Evolutionary conservation across 805 yeast species (phyloP), one percentile per base, ranked within the genome.

Genomic region (Nakazawaea wickerhamii): DNA sequence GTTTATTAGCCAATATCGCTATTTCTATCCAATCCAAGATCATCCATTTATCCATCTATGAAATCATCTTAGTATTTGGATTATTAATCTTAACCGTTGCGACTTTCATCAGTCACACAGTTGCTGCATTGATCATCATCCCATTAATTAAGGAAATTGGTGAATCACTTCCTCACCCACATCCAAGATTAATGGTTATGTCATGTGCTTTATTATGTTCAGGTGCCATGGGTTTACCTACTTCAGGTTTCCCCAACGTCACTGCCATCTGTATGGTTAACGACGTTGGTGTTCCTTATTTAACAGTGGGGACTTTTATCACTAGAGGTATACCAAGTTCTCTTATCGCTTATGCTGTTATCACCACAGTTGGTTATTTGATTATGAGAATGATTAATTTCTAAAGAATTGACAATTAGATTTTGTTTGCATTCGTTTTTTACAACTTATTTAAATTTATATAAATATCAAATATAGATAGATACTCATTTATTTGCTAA

Each of bases 191-290:
- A 36, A 67, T 93, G 51, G 83, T 93, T 36, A 74, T 77, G 79
- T 67, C 70, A 10, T 69, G 76, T 42, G 81, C 80, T 2, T 60
- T 77, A 48, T 67, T 93, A 48, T 87, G 97, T 55, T 91, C 98
- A 0, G 81, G 85, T 28, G 99, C 98, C 2, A 93, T 93, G 98
- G 98, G 96, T 1, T 67, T 93, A 41, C 98, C 99, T 22, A 93
- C 98, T 0, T 85, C 95, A 2, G 98, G 99, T 0, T 91, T 93
- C 70, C 99, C 99, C 4, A 93, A 93, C 55, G 96, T 93, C 27
- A 89, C 98, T 0, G 99, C 98, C 0, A 88, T 93, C 48, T 89
- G 97, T 45, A 79, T 89, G 79, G 81, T 90, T 5, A 95, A 93
- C 60, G 96, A 87, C 54, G 74, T 90, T 32, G 98, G 98, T 8